Evolutionary conservation across 176 grass and related monocot species (phyloP), one percentile per base, ranked within the genome.

Genomic region (Pontederia paniculata): DNA sequence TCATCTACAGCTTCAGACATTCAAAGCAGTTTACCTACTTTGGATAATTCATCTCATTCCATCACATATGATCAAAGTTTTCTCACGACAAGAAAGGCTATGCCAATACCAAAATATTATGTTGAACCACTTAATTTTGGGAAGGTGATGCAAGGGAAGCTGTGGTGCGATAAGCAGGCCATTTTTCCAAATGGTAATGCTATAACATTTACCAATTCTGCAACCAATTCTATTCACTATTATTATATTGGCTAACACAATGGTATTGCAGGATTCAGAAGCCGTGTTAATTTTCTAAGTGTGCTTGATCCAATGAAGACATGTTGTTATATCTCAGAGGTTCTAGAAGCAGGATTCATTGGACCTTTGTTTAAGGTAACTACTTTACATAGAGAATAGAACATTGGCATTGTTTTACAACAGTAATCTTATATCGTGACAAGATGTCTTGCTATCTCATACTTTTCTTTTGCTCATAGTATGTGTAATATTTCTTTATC

Each of bases 311-410:
- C 88, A 19, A 69, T 65, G 45, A 69, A 55, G 58, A 57, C 23
- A 47, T 94, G 88, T 17, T 77, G 45, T 54, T 94, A 93, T 55
- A 80, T 94, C 63, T 94, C 76, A 45, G 79, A 94, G 78, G 76
- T 87, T 48, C 60, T 94, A 8, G 88, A 86, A 74, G 83, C 73
- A 74, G 88, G 88, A 57, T 69, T 77, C 48, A 48, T 77, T 17
- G 76, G 83, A 21, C 83, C 88, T 65, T 74, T 87, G 53, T 94
- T 94, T 70, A 87, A 70, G 79, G 88, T 94, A 68, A 57, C 25
- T 5, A 54, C 20, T 8, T 52, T 53, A 25, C 9, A 18, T 10
- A 19, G 17, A n/a, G 16, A 11, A 21, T 53, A 2, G 19, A 53
- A 16, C 10, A 9, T 53, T 20, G 17, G 28, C 28, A 37, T n/a